These are phyloP conservation scores for Trichosanthes truncata DNA, from an alignment of 306 rosid genomes.

Conservation along the genomic window DNA sequence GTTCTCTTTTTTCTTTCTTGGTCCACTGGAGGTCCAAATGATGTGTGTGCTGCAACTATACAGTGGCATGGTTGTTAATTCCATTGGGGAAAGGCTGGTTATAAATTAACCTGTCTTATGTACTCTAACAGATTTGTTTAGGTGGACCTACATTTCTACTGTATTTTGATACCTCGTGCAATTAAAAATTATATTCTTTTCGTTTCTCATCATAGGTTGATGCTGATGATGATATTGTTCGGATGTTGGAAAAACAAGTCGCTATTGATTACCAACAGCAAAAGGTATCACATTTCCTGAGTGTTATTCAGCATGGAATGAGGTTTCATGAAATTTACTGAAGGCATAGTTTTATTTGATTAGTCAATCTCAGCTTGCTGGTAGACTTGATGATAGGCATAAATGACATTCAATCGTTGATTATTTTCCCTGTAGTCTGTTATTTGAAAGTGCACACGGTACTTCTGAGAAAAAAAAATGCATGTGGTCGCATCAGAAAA, in stretches of 20 bases:
- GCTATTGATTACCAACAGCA: constrained; percentile 67
- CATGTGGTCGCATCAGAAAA: neutral
- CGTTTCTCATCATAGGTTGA: constrained; percentile 44
- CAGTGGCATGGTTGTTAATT: neutral
- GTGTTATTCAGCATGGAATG: neutral
- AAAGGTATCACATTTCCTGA: constrained; percentile 41
- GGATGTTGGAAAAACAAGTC: constrained; percentile 59
- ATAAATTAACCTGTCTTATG: neutral
- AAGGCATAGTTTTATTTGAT: neutral
- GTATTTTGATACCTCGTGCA: neutral
- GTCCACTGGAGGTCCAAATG: constrained; percentile 1
- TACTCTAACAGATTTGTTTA: neutral
- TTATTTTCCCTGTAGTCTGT: neutral
- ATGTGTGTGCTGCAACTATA: neutral
- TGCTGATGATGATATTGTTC: constrained; percentile 42
- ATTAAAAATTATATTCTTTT: neutral
- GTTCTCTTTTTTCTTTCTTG: neutral
- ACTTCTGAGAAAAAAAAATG: neutral
- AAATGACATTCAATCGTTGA: neutral
- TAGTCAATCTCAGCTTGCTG: neutral
- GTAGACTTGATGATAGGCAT: neutral
- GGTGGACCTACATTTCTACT: neutral
- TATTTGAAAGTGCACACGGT: neutral
- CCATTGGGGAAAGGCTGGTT: neutral
- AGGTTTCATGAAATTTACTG: neutral